Conservation (phyloP, 2,329 filamentous ascomycete genomes). For the Fusarium sp. region DNA sequence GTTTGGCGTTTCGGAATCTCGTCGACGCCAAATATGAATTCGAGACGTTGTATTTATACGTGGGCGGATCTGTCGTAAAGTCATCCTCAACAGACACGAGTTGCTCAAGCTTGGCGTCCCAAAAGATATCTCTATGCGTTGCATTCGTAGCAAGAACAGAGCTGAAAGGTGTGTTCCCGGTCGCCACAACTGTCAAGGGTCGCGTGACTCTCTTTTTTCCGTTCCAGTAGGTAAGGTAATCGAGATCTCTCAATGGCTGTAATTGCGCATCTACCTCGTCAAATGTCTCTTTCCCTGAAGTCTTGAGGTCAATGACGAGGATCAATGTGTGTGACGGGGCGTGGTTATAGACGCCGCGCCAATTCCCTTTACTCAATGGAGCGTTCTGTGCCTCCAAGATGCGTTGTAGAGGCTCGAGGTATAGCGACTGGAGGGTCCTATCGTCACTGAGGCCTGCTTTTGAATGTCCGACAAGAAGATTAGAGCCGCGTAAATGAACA, state of each 20-base stretch:
- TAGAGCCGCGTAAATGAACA: background rate
- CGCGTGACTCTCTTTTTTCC: background rate
- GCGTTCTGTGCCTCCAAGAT: background rate
- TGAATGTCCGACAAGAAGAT: background rate
- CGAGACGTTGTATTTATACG: background rate
- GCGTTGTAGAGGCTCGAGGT: background rate
- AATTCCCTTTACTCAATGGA: background rate
- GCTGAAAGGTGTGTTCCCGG: background rate
- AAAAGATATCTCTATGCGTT: background rate
- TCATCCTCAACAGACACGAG: background rate
- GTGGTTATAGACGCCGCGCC: background rate
- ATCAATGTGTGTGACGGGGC: background rate
- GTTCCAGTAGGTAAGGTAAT: background rate
- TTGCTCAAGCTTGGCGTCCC: background rate
- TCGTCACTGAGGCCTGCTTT: background rate
- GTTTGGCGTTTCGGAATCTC: background rate
- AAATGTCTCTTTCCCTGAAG: background rate
- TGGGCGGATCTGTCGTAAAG: background rate
- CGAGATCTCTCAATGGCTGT: background rate
- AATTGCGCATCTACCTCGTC: background rate
- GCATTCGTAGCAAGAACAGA: background rate
- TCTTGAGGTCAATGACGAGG: background rate
- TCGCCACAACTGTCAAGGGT: background rate
- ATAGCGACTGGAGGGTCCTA: background rate
- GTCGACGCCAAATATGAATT: background rate